These are phyloP conservation scores for Rhynchosporium graminicola DNA, from an alignment of 2,329 filamentous ascomycete species.

Conservation along the genomic window DNA sequence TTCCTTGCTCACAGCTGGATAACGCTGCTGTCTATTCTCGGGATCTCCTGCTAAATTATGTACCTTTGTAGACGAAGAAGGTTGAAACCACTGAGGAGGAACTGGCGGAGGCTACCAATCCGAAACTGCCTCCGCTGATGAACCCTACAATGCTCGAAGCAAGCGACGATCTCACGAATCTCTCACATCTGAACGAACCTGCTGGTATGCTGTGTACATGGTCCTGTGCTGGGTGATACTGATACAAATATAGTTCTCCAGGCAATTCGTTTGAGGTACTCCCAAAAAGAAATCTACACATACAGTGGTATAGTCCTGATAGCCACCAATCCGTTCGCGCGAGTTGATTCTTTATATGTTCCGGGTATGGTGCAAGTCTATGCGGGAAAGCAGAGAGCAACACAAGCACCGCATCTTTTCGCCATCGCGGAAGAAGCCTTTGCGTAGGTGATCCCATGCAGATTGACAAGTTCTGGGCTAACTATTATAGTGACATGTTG, in stretches of 20 bases:
- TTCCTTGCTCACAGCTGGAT: conserved; percentile 25
- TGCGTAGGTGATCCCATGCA: conserved; percentile 62
- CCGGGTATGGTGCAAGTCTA: conserved; percentile 99
- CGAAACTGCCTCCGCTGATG: conserved; percentile 87
- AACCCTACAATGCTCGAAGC: conserved; percentile 98
- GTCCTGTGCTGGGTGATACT: conserved; percentile 21
- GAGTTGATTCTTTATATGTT: conserved; percentile 97
- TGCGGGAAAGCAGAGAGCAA: conserved; percentile 92
- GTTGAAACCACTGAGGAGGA: conserved; percentile 76
- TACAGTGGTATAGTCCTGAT: conserved; percentile 99
- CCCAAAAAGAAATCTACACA: conserved; percentile 99
- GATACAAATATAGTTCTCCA: conserved; percentile 70
- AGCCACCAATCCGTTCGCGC: conserved; percentile 95
- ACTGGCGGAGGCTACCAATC: conserved; percentile 74
- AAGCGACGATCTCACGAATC: conserved; percentile 94
- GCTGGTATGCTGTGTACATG: conserved; percentile 65
- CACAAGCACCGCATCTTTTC: conserved; percentile 96
- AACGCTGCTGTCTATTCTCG: not conserved
- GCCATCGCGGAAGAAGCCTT: conserved; percentile 99
- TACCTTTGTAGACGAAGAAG: conserved; percentile 64
- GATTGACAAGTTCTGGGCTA: conserved; percentile 37
- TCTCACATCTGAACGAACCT: conserved; percentile 97
- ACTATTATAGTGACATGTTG: conserved; percentile 81
- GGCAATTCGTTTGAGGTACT: conserved; percentile 94
- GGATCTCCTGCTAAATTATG: conserved; percentile 34